phyloP scores from a whole-genome alignment of 805 yeast genomes.

The Wickerhamiella hasegawae region DNA sequence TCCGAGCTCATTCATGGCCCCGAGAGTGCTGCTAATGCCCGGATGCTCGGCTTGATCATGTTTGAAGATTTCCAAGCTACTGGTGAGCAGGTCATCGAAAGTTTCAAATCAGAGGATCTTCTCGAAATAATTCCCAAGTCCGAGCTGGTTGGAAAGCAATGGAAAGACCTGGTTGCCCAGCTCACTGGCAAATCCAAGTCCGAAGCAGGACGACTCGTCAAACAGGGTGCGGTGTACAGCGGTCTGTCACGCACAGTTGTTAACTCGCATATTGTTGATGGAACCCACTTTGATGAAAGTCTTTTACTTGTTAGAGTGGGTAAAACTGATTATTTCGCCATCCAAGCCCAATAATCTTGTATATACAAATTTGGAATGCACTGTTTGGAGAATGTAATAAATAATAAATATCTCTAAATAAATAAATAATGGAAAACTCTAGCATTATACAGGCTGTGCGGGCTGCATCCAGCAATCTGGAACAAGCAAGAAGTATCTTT shows the following conservation, averaged over 20 bases:
- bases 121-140: conserved; percentile 24
- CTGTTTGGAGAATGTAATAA: not conserved
- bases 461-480: conserved; percentile 42
- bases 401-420: not conserved
- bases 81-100: conserved; percentile 31
- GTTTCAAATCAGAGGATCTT: conserved; percentile 45
- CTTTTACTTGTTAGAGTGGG: conserved; percentile 57
- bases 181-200: conserved; percentile 27
- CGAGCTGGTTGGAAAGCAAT: conserved; percentile 26
- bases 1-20: conserved; percentile 78
- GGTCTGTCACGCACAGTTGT: conserved; percentile 43
- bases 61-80: conserved; percentile 39
- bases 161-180: conserved; percentile 37
- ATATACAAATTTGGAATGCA: not conserved
- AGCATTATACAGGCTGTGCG: not conserved
- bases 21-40: conserved; percentile 56
- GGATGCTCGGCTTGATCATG: conserved; percentile 47
- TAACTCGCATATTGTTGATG: conserved; percentile 33
- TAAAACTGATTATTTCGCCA: conserved; percentile 30
- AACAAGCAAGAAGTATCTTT: conserved; percentile 81
- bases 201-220: conserved; percentile 46
- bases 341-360: conserved; percentile 12
- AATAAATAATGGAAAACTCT: not conserved
- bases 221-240: conserved; percentile 55
- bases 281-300: conserved; percentile 37